A percentile compares a stretch with the other conserved stretches of the same genome.
Conservation (phyloP, 352 stramenopile species). For the Blastocystis sp. region DNA sequence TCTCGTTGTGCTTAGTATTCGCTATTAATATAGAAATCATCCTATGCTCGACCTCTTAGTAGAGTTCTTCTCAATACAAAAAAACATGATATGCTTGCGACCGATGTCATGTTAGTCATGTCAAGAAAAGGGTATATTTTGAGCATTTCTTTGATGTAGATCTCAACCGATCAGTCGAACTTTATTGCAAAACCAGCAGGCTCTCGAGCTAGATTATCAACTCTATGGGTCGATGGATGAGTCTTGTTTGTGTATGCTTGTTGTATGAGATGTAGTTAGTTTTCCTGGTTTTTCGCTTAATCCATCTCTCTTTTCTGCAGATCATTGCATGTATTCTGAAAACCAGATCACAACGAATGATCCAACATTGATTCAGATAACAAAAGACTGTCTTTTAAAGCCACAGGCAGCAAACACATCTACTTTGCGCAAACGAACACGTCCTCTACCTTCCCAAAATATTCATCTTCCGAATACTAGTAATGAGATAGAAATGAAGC, state of each 20-base stretch:
- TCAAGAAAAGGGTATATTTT: background rate
- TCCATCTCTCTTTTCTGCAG: background rate
- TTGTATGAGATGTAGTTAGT: background rate
- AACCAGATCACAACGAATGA: background rate
- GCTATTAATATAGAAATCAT: slow-evolving; percentile 2
- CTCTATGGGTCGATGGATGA: background rate
- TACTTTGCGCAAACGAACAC: background rate
- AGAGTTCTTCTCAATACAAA: slow-evolving; percentile 18
- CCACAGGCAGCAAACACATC: too few relatives aligned
- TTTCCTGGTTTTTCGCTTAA: background rate
- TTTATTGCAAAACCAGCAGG: background rate
- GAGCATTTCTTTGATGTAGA: background rate
- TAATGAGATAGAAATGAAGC: background rate
- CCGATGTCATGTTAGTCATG: background rate
- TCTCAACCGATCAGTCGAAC: background rate
- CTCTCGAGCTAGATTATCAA: background rate
- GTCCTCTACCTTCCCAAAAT: background rate
- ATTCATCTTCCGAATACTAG: background rate
- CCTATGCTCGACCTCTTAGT: slow-evolving; percentile 18
- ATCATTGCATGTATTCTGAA: background rate
- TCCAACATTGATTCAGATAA: background rate
- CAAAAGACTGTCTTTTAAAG: background rate
- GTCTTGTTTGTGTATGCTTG: background rate
- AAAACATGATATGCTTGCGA: background rate
- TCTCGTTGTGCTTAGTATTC: background rate